A percentile compares a stretch with the other conserved stretches of the same genome.
These are phyloP conservation scores for Microascus cirrosus DNA, from an alignment of 2,329 filamentous ascomycete genomes.

Conservation along the genomic window DNA sequence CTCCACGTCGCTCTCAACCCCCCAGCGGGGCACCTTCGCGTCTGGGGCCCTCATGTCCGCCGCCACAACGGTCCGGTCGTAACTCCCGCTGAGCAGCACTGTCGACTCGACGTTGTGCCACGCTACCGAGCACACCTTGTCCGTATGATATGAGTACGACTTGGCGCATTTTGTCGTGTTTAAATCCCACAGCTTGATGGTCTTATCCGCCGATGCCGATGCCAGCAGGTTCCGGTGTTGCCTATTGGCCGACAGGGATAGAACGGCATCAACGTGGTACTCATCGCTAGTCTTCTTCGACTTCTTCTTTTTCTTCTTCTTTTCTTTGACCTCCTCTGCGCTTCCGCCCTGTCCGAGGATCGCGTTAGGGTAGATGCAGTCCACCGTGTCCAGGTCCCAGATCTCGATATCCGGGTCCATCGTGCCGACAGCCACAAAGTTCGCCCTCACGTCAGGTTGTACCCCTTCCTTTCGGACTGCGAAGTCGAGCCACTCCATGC, in stretches of 20 bases:
- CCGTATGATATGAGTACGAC: slow-evolving; percentile 90
- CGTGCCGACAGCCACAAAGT: slow-evolving; percentile 90
- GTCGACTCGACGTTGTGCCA: slow-evolving; percentile 88
- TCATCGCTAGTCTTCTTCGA: slow-evolving; percentile 77
- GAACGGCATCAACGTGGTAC: slow-evolving; percentile 88
- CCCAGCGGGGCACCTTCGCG: slow-evolving; percentile 72
- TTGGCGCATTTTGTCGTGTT: slow-evolving; percentile 88
- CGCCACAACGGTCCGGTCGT: slow-evolving; percentile 89
- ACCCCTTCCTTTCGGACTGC: slow-evolving; percentile 63
- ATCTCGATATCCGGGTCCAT: slow-evolving; percentile 99
- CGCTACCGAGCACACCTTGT: slow-evolving; percentile 92
- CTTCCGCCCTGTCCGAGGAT: slow-evolving; percentile 71
- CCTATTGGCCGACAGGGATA: slow-evolving; percentile 84
- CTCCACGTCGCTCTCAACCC: slow-evolving; percentile 92
- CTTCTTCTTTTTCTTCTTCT: slow-evolving; percentile 89
- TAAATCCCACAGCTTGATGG: slow-evolving; percentile 95
- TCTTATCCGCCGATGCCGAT: slow-evolving; percentile 91
- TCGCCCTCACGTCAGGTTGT: slow-evolving; percentile 59
- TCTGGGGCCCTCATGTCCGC: slow-evolving; percentile 93
- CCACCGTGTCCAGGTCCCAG: slow-evolving; percentile 92
- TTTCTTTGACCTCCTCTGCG: slow-evolving; percentile 45
- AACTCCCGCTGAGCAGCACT: slow-evolving; percentile 82
- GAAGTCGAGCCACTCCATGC: slow-evolving; percentile 89
- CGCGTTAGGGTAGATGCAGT: slow-evolving; percentile 96
- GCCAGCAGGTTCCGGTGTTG: slow-evolving; percentile 90